Evolutionary conservation across 176 grass and related monocot species (phyloP), one percentile per base, ranked within the genome.

Genomic region (Aegilops bicornis): DNA sequence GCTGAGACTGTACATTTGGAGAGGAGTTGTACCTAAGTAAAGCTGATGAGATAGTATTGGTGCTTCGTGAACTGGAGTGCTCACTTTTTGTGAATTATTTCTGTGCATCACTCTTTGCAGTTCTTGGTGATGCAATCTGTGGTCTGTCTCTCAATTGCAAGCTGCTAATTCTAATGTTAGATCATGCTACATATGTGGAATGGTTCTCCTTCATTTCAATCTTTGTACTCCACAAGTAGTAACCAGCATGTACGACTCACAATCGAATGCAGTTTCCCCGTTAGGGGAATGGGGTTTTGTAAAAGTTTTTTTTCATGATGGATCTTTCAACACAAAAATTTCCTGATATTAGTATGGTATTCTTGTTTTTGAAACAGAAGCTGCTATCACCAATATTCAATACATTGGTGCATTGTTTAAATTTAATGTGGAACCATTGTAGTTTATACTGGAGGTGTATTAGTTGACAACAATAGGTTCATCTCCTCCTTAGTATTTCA

Each of bases 401-500:
- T 84, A 75, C 69, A 63, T 29, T 32, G 23, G 35, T 63, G 4
- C n/a, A 36, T 60, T 63, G 20, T 16, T 81, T 76, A 64, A 43
- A 45, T 22, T 17, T 85, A 68, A 69, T 45, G 61, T 76, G 43
- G 42, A 30, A 61, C 3, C 16, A 78, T 25, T 83, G 39, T 78
- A 64, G 65, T 72, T 65, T 17, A 60, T 84, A 72, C 17, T 2
- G 23, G 56, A 61, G 58, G 8, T 62, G 36, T 30, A 78, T 78
- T 45, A 72, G 27, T 20, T 71, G 17, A 82, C 19, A 45, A 77
- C 36, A 89, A 30, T 59, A 25, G 43, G 8, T 30, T 56, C 54
- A 27, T 76, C 6, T 40, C 15, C 72, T 78, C 29, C 33, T 88
- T 81, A 35, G 42, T 81, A 48, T 36, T 29, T 61, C 78, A 81